Evolutionary conservation across 2,329 filamentous ascomycete genomes (phyloP).

Genomic region (Tolypocladium inflatum): DNA sequence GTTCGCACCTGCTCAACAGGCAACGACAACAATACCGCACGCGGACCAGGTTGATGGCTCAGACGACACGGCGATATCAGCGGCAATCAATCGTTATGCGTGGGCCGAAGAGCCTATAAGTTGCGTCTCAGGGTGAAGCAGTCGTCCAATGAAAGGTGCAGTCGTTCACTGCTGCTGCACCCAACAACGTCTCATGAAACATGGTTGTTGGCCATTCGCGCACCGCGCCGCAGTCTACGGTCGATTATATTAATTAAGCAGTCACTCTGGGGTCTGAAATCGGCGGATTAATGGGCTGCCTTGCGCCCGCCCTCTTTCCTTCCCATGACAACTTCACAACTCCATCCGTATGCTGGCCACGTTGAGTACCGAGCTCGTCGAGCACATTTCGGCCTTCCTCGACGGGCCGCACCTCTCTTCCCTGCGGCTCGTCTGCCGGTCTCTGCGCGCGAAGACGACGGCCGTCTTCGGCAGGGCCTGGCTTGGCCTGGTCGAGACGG

Average conservation of each 20-base stretch:
- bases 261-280: background rate
- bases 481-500: background rate
- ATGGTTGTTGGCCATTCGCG: background rate
- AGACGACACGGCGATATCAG: no score
- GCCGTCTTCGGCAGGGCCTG: background rate
- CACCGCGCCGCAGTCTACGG: background rate
- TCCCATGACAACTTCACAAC: background rate
- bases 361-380: background rate
- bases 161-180: background rate
- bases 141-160: background rate
- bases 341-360: background rate
- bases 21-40: no score
- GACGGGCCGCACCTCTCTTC: background rate
- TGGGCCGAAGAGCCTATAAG: no score
- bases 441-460: background rate
- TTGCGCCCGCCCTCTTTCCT: background rate
- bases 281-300: background rate
- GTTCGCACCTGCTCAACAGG: no score
- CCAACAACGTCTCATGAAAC: background rate
- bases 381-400: background rate
- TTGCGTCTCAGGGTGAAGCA: no score
- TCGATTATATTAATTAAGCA: background rate
- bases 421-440: background rate
- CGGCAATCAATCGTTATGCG: no score
- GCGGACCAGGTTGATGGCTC: no score